Conservation (phyloP, 805 yeast species). For the Lachancea kluyveri region DNA sequence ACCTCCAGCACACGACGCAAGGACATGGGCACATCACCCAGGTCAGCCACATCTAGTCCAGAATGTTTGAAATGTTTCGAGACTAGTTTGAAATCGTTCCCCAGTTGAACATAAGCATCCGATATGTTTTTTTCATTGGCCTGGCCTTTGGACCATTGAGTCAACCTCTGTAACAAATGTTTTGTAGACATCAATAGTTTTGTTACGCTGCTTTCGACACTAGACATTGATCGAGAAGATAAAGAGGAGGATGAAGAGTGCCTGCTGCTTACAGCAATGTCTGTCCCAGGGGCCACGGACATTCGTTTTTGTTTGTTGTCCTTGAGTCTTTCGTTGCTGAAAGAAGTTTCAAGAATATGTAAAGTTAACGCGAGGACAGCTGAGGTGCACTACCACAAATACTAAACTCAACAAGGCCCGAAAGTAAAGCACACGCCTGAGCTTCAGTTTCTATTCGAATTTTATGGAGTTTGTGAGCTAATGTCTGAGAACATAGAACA, state of each 20-base stretch:
- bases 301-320: slow-evolving; percentile 1
- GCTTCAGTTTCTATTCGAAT: no score
- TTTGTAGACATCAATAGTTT: slow-evolving; percentile 82
- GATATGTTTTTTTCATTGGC: slow-evolving; percentile 82
- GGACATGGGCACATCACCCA: slow-evolving; percentile 86
- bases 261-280: not conserved
- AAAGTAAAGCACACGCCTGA: no score
- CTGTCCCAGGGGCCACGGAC: slow-evolving; percentile 1
- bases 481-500: no score
- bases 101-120: slow-evolving; percentile 83
- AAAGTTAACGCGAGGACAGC: no score
- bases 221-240: slow-evolving; percentile 21
- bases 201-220: slow-evolving; percentile 75
- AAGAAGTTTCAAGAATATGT: no score
- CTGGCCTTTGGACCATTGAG: slow-evolving; percentile 83
- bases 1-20: slow-evolving; percentile 76
- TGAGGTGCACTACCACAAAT: no score
- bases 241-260: slow-evolving; percentile 8
- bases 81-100: slow-evolving; percentile 87
- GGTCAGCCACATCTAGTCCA: slow-evolving; percentile 74
- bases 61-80: slow-evolving; percentile 71
- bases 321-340: no score
- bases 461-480: no score
- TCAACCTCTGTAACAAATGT: slow-evolving; percentile 75
- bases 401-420: no score